phyloP scores from a whole-genome alignment of 306 rosid genomes.

The Vachellia pachyceras region DNA sequence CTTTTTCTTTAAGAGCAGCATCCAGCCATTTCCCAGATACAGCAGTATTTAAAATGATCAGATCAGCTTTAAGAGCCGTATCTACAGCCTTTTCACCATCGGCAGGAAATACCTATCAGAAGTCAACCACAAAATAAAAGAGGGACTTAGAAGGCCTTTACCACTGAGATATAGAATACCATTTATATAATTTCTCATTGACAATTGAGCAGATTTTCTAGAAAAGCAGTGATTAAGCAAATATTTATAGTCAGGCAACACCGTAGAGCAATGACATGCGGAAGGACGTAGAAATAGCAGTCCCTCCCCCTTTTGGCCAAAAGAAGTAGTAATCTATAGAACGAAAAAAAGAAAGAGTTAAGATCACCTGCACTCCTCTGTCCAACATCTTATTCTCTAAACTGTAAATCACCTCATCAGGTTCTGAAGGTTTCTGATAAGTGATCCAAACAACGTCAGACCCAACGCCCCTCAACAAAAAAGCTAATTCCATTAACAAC shows the following conservation, averaged over 20 bases:
- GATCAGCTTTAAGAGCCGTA: constrained; percentile 80
- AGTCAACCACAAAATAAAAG: constrained; percentile 5
- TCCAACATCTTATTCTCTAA: constrained; percentile 81
- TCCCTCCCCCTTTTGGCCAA: too few species aligned
- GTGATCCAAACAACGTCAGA: constrained; percentile 80
- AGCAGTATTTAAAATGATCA: constrained; percentile 91
- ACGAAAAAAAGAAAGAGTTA: neutral
- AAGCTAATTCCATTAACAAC: constrained; percentile 82
- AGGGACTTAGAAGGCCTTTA: constrained; percentile 33
- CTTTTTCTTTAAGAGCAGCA: constrained; percentile 79
- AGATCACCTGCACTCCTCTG: constrained; percentile 77
- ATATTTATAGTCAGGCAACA: neutral
- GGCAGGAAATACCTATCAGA: constrained; percentile 71
- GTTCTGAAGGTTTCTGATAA: constrained; percentile 57
- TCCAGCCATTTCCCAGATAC: constrained; percentile 99
- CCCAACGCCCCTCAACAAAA: constrained; percentile 77
- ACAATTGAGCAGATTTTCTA: neutral
- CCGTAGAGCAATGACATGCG: neutral
- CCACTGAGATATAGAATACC: constrained; percentile 14
- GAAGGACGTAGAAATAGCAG: neutral
- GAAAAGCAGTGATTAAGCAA: neutral
- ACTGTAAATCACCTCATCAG: constrained; percentile 64
- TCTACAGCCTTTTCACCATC: constrained; percentile 77
- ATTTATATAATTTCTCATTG: constrained; percentile 5
- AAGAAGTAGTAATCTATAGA: neutral